Evolutionary conservation across 768 basidiomycete genomes (phyloP), one percentile per base, ranked within the genome.

Genomic region (Mycena venus): DNA sequence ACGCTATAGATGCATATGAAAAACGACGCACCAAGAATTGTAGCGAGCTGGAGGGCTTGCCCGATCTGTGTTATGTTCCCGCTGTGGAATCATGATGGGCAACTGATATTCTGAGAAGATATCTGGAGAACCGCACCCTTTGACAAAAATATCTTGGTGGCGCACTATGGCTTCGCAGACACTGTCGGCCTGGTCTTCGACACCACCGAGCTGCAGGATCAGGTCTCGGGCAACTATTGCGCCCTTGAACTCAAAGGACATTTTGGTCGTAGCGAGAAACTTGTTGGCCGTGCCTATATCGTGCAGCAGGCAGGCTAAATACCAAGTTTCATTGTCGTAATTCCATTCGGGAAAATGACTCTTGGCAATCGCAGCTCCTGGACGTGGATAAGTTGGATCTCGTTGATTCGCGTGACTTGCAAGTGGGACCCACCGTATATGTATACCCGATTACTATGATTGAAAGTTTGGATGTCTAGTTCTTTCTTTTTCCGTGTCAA

Each of bases 241-340:
- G 59, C 89, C 89, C 78, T 88, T 88, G 82, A 89, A 90, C 80
- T n/a, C 90, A 75, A 91, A 90, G 15, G 87, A n/a, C n/a, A n/a
- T n/a, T n/a, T n/a, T n/a, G n/a, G n/a, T n/a, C n/a, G n/a, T n/a
- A n/a, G n/a, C n/a, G n/a, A n/a, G n/a, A n/a, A n/a, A n/a, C n/a
- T n/a, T n/a, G n/a, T n/a, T n/a, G n/a, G n/a, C n/a, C n/a, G n/a
- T n/a, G n/a, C n/a, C n/a, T n/a, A 64, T 64, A 34, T 64, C 63
- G 40, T 64, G 69, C 27, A 70, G 29, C 36, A 70, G 5, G 19
- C 69, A 70, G 19, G 69, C 69, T 0, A 70, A 61, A 23, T 70
- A 70, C 19, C 56, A 70, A 5, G 69, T 70, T 34, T 70, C 69
- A 23, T 63, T 55, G 61, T 70, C 69, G 61, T 70, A 70, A 23